These are phyloP conservation scores for Thalassiosira exigua DNA, from an alignment of 352 stramenopile genomes.

Conservation along the genomic window DNA sequence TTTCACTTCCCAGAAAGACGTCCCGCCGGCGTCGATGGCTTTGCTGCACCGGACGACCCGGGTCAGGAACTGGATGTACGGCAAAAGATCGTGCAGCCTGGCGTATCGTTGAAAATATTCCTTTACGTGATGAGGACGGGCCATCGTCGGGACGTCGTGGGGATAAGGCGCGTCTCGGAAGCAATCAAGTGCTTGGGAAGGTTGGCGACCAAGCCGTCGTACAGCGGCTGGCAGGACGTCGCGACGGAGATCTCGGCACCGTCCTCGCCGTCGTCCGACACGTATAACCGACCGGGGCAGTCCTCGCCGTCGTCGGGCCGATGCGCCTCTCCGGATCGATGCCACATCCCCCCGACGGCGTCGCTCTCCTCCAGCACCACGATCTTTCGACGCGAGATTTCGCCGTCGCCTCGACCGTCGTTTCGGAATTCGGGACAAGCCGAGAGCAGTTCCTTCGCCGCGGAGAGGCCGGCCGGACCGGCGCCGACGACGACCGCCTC, in stretches of 20 bases:
- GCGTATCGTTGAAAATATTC: constrained; percentile 3
- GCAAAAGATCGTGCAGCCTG: background rate
- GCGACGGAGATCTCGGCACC: background rate
- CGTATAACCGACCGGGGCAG: background rate
- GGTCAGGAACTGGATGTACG: background rate
- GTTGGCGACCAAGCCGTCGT: background rate
- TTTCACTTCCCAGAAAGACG: background rate
- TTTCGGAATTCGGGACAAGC: background rate
- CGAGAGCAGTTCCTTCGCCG: constrained; percentile 6
- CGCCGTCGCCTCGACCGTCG: background rate
- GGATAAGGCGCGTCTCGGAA: constrained; percentile 4
- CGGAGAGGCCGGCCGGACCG: background rate
- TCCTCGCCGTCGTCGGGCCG: background rate
- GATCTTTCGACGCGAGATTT: no score
- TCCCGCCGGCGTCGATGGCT: background rate
- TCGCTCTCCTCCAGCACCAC: constrained; percentile 5
- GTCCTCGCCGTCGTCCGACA: background rate
- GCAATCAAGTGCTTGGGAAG: background rate
- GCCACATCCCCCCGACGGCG: constrained; percentile 4
- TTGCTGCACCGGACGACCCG: background rate
- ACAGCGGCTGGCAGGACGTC: constrained; percentile 4
- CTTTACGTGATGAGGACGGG: background rate
- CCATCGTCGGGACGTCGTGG: background rate
- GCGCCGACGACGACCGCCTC: constrained; percentile 2
- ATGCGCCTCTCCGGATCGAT: background rate